These are phyloP conservation scores for Kodamaea neixiangensis DNA, from an alignment of 805 yeast genomes.

Conservation along the genomic window DNA sequence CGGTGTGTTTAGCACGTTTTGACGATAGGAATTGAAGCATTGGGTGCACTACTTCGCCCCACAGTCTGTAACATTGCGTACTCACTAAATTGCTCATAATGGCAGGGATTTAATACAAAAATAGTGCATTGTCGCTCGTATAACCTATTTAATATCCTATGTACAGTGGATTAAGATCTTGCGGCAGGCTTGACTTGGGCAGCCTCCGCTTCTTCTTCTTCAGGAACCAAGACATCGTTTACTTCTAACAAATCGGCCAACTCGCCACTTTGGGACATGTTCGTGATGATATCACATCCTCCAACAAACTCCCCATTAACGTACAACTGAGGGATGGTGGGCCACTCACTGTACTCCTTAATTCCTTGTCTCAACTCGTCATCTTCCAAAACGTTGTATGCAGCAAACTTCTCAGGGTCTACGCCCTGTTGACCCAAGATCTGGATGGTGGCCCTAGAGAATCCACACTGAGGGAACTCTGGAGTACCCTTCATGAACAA, in stretches of 20 bases:
- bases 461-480: conserved; percentile 96
- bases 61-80: background rate
- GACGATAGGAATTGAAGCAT: background rate
- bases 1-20: background rate
- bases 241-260: conserved; percentile 79
- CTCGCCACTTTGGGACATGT: conserved; percentile 92
- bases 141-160: background rate
- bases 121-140: background rate
- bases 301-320: conserved; percentile 91
- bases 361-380: conserved; percentile 92
- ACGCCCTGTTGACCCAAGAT: conserved; percentile 95
- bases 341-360: conserved; percentile 96
- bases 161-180: conserved; percentile 23
- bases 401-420: conserved; percentile 94
- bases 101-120: background rate
- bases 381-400: conserved; percentile 94
- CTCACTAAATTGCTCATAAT: background rate
- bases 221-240: conserved; percentile 77
- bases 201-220: conserved; percentile 48
- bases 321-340: conserved; percentile 96
- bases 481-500: conserved; percentile 99
- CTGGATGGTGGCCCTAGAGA: conserved; percentile 92
- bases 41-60: background rate
- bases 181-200: conserved; percentile 39
- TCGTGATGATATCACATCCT: conserved; percentile 92